Percentiles rank a stretch among this genome's conserved stretches.
phyloP scores from a whole-genome alignment of 2,329 filamentous ascomycete species.

The Dryadomyces quercivorus region DNA sequence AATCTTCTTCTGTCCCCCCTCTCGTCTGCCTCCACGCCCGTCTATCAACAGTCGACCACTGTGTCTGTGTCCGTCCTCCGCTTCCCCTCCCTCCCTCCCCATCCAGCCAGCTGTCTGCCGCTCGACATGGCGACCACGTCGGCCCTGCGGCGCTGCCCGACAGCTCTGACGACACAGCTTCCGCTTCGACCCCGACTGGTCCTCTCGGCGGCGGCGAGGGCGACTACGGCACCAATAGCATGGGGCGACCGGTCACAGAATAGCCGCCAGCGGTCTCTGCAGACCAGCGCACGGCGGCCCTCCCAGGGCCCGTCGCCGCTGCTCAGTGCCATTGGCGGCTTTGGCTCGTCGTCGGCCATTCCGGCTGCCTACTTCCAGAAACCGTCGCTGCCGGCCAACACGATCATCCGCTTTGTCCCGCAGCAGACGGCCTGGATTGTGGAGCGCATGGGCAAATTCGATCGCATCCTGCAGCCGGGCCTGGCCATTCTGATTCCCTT shows the following conservation, averaged over 20 bases:
- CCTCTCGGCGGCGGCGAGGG: slow-evolving; percentile 12
- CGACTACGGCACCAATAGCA: slow-evolving; percentile 6
- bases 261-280: slow-evolving; percentile 9
- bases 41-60: too few relatives aligned
- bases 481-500: slow-evolving; percentile 82
- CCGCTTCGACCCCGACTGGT: not conserved
- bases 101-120: not conserved
- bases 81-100: not conserved
- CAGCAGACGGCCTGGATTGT: slow-evolving; percentile 99
- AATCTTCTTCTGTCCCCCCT: too few relatives aligned
- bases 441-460: slow-evolving; percentile 98
- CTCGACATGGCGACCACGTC: not conserved
- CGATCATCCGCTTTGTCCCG: slow-evolving; percentile 90
- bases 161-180: not conserved
- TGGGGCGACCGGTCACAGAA: not conserved
- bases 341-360: slow-evolving; percentile 13
- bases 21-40: too few relatives aligned
- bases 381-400: slow-evolving; percentile 73
- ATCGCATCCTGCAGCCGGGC: slow-evolving; percentile 83
- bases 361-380: slow-evolving; percentile 73
- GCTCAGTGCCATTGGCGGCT: slow-evolving; percentile 16
- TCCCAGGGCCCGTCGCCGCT: not conserved
- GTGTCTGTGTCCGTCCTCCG: not conserved
- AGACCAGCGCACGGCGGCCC: not conserved
- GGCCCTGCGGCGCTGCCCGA: not conserved